Percentiles rank a stretch among this genome's conserved stretches.
These are phyloP conservation scores for Cryphonectria japonica DNA, from an alignment of 2,329 filamentous ascomycete genomes.

Conservation along the genomic window DNA sequence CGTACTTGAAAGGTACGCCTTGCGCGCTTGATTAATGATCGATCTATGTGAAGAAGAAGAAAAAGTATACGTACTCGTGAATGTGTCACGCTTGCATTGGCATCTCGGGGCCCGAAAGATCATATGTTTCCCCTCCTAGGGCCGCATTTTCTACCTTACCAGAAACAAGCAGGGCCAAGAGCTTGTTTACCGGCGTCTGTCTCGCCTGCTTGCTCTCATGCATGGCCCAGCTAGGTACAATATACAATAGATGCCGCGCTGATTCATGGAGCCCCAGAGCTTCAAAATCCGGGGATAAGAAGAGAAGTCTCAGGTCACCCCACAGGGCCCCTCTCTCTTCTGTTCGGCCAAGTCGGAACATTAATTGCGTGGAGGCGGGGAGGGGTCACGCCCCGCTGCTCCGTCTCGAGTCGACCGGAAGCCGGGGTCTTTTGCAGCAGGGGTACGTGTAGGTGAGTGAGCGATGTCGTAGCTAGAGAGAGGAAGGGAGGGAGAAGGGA, in stretches of 20 bases:
- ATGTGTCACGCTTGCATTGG: background rate
- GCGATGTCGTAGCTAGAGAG: background rate
- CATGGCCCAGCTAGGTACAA: background rate
- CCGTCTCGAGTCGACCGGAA: background rate
- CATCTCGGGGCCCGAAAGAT: background rate
- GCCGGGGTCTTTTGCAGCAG: background rate
- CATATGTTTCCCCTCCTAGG: background rate
- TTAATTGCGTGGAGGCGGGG: background rate
- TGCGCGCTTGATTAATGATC: background rate
- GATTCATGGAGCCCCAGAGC: background rate
- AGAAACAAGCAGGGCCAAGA: background rate
- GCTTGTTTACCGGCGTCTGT: background rate
- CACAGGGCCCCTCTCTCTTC: background rate
- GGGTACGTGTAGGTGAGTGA: background rate
- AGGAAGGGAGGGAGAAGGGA: background rate
- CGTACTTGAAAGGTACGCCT: background rate
- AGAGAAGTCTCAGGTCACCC: background rate
- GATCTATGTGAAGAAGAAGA: background rate
- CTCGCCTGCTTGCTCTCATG: background rate
- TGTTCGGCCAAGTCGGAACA: background rate
- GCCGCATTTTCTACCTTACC: background rate
- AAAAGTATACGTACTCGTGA: background rate
- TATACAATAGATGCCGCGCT: background rate
- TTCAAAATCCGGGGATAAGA: background rate
- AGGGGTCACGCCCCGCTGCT: background rate